Percentiles rank a stretch among this genome's conserved stretches.
These are phyloP conservation scores for Volvariella volvacea DNA, from an alignment of 1,284 basidiomycete genomes.

Conservation along the genomic window DNA sequence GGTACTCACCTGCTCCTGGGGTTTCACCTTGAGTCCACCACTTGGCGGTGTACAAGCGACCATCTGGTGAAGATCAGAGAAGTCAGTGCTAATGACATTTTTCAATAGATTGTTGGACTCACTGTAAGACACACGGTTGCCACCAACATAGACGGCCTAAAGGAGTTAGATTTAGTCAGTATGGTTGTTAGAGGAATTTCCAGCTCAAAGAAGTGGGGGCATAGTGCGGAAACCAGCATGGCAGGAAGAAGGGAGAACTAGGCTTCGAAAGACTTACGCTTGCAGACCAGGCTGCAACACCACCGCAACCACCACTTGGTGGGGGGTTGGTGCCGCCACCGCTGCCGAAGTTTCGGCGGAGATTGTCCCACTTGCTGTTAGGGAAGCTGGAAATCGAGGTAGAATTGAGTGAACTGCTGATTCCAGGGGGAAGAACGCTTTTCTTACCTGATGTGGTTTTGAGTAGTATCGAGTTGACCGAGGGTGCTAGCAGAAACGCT, in stretches of 20 bases:
- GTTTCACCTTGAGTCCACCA: constrained; percentile 57
- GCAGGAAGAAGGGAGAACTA: too few relatives aligned
- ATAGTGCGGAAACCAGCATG: too few relatives aligned
- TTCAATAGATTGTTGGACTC: constrained; percentile 11
- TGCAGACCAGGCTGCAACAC: constrained; percentile 47
- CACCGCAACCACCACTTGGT: constrained; percentile 33
- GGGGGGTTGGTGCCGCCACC: constrained; percentile 14
- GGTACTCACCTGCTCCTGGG: constrained; percentile 38
- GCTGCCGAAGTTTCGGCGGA: constrained; percentile 53
- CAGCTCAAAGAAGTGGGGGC: too few relatives aligned
- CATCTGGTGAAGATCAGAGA: constrained; percentile 16
- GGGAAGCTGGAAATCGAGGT: constrained; percentile 38
- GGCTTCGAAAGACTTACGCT: constrained; percentile 18
- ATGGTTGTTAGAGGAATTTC: too few relatives aligned
- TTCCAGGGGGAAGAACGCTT: too few relatives aligned
- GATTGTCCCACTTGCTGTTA: constrained; percentile 64
- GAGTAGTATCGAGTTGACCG: constrained; percentile 52
- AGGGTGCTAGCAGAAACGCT: constrained; percentile 38
- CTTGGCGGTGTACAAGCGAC: constrained; percentile 42
- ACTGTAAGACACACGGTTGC: constrained; percentile 44
- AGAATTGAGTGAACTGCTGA: background rate
- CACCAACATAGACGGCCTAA: constrained; percentile 42
- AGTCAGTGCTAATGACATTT: background rate
- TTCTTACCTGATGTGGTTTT: constrained; percentile 62
- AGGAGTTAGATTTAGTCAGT: background rate